Evolutionary conservation across 1,284 basidiomycete species (phyloP), one percentile per base, ranked within the genome.

Genomic region (Hemileia vastatrix): DNA sequence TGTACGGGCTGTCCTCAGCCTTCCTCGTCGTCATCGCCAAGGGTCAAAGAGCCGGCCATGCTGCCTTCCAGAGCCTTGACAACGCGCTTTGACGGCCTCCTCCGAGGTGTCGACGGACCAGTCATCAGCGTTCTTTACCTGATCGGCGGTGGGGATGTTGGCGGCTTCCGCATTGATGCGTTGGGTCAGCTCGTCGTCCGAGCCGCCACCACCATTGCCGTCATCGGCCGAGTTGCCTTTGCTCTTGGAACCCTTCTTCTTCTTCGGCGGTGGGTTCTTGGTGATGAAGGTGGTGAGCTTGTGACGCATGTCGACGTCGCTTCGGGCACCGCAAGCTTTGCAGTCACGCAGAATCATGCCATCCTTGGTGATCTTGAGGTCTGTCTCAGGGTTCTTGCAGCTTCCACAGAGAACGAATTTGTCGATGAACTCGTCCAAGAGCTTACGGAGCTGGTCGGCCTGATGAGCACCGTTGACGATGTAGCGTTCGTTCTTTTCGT

Each of bases 381-480:
- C 93, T 47, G 94, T 98, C 80, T 98, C 95, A 27, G 94, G 94
- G 77, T 98, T 98, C 82, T 97, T 97, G 87, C 94, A 98, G 44
- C 87, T 84, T 67, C 86, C 87, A 80, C 94, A 98, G 24, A 98
- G 86, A 57, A 98, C 92, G 73, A 96, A 98, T 78, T 96, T 96
- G 70, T 90, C 88, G 80, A 98, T 98, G 81, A 98, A 98, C 50
- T 77, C 83, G 76, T 98, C 93, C 71, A 98, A 86, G 6, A 98
- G 85, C 78, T 98, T 94, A 65, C 94, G 88, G 33, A 98, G 85
- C 67, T 92, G 88, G 61, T 84, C 80, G 40, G 91, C 86, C 70
- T 96, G 86, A 77, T 98, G 94, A 19, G 90, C 90, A 59, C 94
- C 95, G 71, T 97, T 98, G 78, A 98, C 92, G 69, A 98, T 97